Percentiles rank a stretch among this genome's conserved stretches.
Conservation (phyloP, 169 alveolate genomes). For the Plasmodium coatneyi region DNA sequence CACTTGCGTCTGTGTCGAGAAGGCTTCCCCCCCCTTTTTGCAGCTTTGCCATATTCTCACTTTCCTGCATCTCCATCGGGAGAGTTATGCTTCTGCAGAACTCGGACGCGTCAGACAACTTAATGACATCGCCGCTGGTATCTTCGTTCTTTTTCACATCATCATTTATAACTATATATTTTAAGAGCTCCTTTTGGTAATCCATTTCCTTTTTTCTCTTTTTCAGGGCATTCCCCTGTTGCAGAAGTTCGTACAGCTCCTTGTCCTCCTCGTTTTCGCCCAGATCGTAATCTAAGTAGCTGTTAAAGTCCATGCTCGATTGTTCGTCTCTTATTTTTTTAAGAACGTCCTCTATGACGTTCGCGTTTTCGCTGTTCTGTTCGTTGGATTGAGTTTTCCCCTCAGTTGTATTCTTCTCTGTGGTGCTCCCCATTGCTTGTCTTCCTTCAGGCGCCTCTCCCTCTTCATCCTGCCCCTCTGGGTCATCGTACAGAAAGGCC, state of each 20-base stretch:
- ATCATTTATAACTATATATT: conserved; percentile 42
- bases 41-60: not conserved
- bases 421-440: not conserved
- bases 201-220: conserved; percentile 43
- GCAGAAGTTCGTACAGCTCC: conserved; percentile 54
- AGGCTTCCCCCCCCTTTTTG: not conserved
- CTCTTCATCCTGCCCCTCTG: not conserved
- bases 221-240: conserved; percentile 45
- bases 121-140: conserved; percentile 7
- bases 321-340: conserved; percentile 52
- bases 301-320: conserved; percentile 4
- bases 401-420: not conserved
- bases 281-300: conserved; percentile 25
- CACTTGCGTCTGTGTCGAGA: not conserved
- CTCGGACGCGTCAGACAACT: conserved; percentile 64
- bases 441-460: not conserved
- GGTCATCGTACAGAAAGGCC: conserved; percentile 44
- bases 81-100: conserved; percentile 59
- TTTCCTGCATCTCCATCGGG: conserved; percentile 42
- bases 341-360: conserved; percentile 58
- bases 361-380: not conserved
- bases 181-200: conserved; percentile 59
- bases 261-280: conserved; percentile 62
- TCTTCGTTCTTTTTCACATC: conserved; percentile 26
- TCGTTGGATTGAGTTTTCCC: not conserved